Percentiles rank a stretch among this genome's conserved stretches.
These are phyloP conservation scores for Trichoderma sp. DNA, from an alignment of 2,329 filamentous ascomycete species.

Conservation along the genomic window DNA sequence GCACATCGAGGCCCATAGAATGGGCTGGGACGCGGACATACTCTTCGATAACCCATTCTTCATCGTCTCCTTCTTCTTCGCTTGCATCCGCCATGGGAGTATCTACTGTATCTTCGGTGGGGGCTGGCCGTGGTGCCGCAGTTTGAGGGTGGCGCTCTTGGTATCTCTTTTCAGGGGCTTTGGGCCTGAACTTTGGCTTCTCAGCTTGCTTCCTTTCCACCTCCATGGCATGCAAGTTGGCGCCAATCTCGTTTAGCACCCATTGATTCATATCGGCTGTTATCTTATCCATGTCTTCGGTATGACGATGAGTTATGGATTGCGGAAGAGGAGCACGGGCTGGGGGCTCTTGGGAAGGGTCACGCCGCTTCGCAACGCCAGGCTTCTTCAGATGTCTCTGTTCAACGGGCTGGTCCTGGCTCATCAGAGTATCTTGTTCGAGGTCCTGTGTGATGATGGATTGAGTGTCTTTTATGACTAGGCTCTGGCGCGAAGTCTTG, in stretches of 20 bases:
- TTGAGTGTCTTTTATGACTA: slow-evolving; percentile 27
- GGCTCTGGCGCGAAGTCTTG: slow-evolving; percentile 26
- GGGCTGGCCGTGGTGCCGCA: not conserved
- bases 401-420: slow-evolving; percentile 25
- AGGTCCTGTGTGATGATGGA: slow-evolving; percentile 1
- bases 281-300: slow-evolving; percentile 52
- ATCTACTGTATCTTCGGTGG: slow-evolving; percentile 29
- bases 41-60: slow-evolving; percentile 65
- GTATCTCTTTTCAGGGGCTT: slow-evolving; percentile 56
- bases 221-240: slow-evolving; percentile 52
- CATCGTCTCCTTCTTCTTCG: slow-evolving; percentile 51
- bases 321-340: slow-evolving; percentile 36
- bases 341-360: slow-evolving; percentile 29
- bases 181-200: slow-evolving; percentile 55
- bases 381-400: slow-evolving; percentile 40
- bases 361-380: slow-evolving; percentile 33
- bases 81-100: slow-evolving; percentile 44
- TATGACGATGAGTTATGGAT: slow-evolving; percentile 40
- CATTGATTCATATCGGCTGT: slow-evolving; percentile 60
- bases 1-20: slow-evolving; percentile 49
- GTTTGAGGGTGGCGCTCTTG: slow-evolving; percentile 56
- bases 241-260: slow-evolving; percentile 59
- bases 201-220: slow-evolving; percentile 41
- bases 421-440: slow-evolving; percentile 10
- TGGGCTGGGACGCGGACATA: slow-evolving; percentile 62